Percentiles rank a stretch among this genome's conserved stretches.
phyloP scores from a whole-genome alignment of 2,329 filamentous ascomycete species.

The Ceratocystis variospora region DNA sequence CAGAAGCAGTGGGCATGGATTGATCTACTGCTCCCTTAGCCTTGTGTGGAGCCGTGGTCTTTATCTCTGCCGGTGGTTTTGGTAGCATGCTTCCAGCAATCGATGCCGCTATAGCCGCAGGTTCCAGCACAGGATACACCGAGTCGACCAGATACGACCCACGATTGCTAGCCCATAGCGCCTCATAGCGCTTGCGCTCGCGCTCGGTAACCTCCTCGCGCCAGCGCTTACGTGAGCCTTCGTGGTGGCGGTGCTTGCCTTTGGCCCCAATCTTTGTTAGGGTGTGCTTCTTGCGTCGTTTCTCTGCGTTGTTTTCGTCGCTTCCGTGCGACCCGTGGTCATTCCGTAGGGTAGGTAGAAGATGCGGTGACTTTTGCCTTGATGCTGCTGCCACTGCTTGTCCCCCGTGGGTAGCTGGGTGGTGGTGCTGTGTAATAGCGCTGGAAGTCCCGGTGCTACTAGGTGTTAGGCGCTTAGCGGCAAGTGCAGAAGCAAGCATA shows the following conservation, averaged over 20 bases:
- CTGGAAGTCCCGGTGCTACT: conserved; percentile 30
- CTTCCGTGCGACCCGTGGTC: background rate
- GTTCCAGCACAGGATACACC: conserved; percentile 14
- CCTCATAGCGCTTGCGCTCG: conserved; percentile 70
- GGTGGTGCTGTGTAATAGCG: conserved; percentile 19
- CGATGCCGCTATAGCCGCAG: conserved; percentile 3
- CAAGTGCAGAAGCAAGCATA: conserved; percentile 61
- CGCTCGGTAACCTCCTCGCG: conserved; percentile 56
- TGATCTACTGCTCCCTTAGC: background rate
- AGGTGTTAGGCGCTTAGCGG: conserved; percentile 43
- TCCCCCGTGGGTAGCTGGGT: conserved; percentile 25
- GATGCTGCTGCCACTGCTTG: background rate
- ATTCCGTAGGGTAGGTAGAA: conserved; percentile 22
- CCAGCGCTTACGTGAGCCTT: conserved; percentile 63
- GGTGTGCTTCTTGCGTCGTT: conserved; percentile 33
- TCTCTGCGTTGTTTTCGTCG: conserved; percentile 41
- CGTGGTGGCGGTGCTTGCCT: conserved; percentile 53
- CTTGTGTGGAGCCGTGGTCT: background rate
- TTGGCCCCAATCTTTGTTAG: conserved; percentile 37
- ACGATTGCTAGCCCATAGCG: conserved; percentile 70
- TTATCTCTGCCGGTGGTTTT: background rate
- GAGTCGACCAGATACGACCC: conserved; percentile 36
- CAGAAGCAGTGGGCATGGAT: conserved; percentile 8
- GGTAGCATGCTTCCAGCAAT: background rate
- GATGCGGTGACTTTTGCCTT: conserved; percentile 24